These are phyloP conservation scores for Vigna trinervia DNA, from an alignment of 306 rosid genomes.

Conservation along the genomic window DNA sequence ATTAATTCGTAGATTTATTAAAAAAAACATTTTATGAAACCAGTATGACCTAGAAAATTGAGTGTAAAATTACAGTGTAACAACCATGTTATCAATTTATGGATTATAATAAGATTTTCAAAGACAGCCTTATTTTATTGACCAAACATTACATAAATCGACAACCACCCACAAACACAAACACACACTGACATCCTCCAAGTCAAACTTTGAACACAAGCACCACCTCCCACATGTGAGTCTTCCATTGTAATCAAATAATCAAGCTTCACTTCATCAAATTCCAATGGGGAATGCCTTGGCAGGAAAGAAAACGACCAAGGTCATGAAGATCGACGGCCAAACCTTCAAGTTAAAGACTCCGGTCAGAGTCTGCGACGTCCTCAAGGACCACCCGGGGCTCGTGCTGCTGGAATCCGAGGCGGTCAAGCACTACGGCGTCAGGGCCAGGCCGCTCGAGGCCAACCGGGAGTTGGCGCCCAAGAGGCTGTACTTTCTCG, in stretches of 20 bases:
- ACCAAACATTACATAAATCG: constrained; percentile 45
- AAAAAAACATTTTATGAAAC: no score
- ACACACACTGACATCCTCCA: constrained; percentile 10
- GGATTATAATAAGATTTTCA: constrained; percentile 35
- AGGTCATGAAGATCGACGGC: constrained; percentile 85
- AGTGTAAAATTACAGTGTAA: no score
- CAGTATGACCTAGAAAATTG: no score
- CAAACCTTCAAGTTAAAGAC: constrained; percentile 75
- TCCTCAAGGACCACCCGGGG: constrained; percentile 69
- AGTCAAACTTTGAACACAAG: constrained; percentile 46
- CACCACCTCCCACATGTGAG: constrained; percentile 35
- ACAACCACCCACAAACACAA: constrained; percentile 39
- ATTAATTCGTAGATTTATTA: no score
- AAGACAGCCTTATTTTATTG: constrained; percentile 72
- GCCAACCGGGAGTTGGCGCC: constrained; percentile 55
- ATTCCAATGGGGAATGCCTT: constrained; percentile 77
- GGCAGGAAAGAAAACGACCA: constrained; percentile 69
- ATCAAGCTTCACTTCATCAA: no score
- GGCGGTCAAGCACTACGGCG: constrained; percentile 81
- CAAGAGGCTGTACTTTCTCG: constrained; percentile 77
- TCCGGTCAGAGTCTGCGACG: constrained; percentile 63
- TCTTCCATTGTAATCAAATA: neutral
- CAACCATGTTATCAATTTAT: no score
- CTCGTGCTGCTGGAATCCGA: constrained; percentile 78
- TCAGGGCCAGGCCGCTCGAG: constrained; percentile 74